Conservation (phyloP, 352 stramenopile species). For the Globisporangium viniferum region DNA sequence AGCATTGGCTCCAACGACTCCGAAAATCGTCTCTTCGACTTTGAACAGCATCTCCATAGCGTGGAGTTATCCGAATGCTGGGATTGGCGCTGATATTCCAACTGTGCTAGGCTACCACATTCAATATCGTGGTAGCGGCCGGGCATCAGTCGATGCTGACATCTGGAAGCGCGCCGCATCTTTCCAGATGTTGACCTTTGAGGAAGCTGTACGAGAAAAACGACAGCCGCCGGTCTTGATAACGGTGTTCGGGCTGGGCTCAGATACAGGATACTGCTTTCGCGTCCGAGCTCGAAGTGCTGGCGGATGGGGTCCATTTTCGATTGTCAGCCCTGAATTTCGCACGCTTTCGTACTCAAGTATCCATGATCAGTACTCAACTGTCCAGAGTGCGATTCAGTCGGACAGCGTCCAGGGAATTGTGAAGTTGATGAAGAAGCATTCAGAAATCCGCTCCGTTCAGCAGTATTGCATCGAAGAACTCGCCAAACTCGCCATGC, state of each 20-base stretch:
- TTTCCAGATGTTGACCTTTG: constrained; percentile 55
- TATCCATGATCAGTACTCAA: constrained; percentile 31
- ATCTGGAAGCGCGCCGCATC: constrained; percentile 50
- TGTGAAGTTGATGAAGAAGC: constrained; percentile 39
- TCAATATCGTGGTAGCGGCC: constrained; percentile 41
- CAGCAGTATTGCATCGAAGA: constrained; percentile 40
- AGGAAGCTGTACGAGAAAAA: constrained; percentile 36
- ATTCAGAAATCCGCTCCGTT: constrained; percentile 28
- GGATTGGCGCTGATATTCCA: constrained; percentile 26
- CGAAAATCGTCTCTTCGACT: constrained; percentile 32
- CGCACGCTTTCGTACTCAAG: constrained; percentile 36
- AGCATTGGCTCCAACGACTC: constrained; percentile 25
- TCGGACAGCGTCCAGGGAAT: constrained; percentile 24
- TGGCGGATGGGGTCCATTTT: constrained; percentile 69
- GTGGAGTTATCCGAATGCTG: constrained; percentile 27
- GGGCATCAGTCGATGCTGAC: constrained; percentile 27
- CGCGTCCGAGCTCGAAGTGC: constrained; percentile 50
- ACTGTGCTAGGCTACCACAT: constrained; percentile 63
- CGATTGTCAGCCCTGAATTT: constrained; percentile 26
- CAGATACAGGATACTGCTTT: constrained; percentile 57
- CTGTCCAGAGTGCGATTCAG: constrained; percentile 21
- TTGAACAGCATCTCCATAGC: constrained; percentile 44
- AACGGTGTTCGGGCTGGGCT: constrained; percentile 33
- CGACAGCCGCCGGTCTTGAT: constrained; percentile 24
- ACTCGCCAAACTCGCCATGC: constrained; percentile 38